A percentile compares a stretch with the other conserved stretches of the same genome.
phyloP scores from a whole-genome alignment of 192 early-diverging fungal genomes.

The Bifiguratus adelaidae region DNA sequence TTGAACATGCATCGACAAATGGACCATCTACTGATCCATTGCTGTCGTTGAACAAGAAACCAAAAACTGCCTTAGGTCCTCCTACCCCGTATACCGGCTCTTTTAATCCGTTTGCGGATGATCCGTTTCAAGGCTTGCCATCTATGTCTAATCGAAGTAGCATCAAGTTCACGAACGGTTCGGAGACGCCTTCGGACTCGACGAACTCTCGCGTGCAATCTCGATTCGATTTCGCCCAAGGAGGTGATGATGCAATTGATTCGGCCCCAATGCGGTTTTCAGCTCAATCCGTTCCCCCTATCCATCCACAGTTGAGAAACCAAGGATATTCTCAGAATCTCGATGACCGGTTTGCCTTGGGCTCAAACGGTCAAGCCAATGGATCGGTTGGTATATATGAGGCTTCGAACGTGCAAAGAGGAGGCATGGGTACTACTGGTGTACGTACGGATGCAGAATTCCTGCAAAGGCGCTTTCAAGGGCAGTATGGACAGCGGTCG shows the following conservation, averaged over 20 bases:
- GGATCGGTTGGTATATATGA: too few relatives aligned
- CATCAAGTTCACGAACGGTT: slow-evolving; percentile 7
- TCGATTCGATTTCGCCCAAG: slow-evolving; percentile 32
- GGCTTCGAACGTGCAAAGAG: too few relatives aligned
- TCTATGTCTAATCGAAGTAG: slow-evolving; percentile 3
- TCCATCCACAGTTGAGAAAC: background rate
- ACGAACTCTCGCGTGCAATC: slow-evolving; percentile 27
- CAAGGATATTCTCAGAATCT: too few relatives aligned
- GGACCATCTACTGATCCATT: slow-evolving; percentile 7
- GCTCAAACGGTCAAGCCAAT: slow-evolving; percentile 28
- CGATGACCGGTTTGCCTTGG: slow-evolving; percentile 7
- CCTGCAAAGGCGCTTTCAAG: slow-evolving; percentile 7
- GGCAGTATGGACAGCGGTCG: slow-evolving; percentile 10
- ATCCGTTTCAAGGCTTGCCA: slow-evolving; percentile 8
- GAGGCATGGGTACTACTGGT: too few relatives aligned
- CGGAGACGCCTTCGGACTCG: slow-evolving; percentile 11
- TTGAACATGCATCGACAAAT: too few relatives aligned
- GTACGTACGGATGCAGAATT: slow-evolving; percentile 18
- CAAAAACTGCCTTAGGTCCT: background rate
- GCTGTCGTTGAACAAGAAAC: background rate
- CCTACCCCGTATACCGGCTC: slow-evolving; percentile 26
- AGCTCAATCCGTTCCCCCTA: slow-evolving; percentile 5
- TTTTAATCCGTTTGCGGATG: slow-evolving; percentile 32
- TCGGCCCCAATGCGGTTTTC: too few relatives aligned
- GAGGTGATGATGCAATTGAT: slow-evolving; percentile 11